Percentiles rank a stretch among this genome's conserved stretches.
phyloP scores from a whole-genome alignment of 306 rosid genomes.

The Trifolium dubium region DNA sequence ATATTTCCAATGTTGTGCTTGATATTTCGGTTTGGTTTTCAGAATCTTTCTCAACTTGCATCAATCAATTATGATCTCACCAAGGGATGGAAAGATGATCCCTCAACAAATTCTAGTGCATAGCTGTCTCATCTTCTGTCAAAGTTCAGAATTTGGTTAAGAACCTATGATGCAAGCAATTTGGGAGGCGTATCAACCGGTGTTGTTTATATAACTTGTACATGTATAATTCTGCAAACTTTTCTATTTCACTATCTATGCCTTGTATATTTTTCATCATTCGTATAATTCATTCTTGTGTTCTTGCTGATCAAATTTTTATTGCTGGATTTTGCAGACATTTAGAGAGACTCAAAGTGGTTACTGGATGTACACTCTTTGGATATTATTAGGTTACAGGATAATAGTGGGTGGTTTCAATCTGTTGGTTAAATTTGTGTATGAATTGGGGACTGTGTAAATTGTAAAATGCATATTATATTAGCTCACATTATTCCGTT shows the following conservation, averaged over 20 bases:
- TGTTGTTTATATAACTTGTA: conserved; percentile 73
- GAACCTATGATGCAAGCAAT: conserved; percentile 48
- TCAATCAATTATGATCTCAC: conserved; percentile 97
- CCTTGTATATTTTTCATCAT: background rate
- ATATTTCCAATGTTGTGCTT: background rate
- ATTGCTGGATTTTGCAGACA: conserved; percentile 66
- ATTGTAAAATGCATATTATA: conserved; percentile 38
- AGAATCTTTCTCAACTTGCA: conserved; percentile 99
- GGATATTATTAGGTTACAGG: conserved; percentile 47
- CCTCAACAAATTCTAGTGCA: conserved; percentile 59
- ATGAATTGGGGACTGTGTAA: conserved; percentile 48
- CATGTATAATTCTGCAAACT: conserved; percentile 62
- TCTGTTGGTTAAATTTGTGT: conserved; percentile 45
- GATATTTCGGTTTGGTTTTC: conserved; percentile 50
- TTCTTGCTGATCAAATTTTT: conserved; percentile 40
- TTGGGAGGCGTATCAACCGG: conserved; percentile 53
- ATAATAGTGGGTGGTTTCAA: conserved; percentile 49
- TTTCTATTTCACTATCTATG: conserved; percentile 11
- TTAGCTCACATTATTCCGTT: conserved; percentile 41
- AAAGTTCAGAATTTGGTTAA: conserved; percentile 47
- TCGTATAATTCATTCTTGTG: background rate
- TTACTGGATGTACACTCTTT: conserved; percentile 54
- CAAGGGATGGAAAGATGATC: conserved; percentile 90
- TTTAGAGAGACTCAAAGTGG: conserved; percentile 55
- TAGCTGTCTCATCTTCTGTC: conserved; percentile 45